Base-by-base conservation (phyloP, 2,329 filamentous ascomycete species). In the Alternaria postmessia region DNA sequence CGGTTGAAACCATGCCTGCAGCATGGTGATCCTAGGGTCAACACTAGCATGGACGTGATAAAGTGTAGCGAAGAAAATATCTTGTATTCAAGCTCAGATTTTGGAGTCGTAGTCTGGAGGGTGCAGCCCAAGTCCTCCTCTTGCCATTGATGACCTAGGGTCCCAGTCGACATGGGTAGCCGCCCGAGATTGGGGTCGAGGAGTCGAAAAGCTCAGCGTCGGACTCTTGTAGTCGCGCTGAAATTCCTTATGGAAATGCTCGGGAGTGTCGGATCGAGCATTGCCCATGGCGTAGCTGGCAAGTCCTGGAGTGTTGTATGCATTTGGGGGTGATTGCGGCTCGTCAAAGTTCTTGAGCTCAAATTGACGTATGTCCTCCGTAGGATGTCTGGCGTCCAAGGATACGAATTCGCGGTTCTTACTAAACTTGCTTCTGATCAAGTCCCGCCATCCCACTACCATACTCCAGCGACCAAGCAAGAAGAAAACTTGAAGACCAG, bases 381-480 rank as follows among this genome's bases (percentile, higher is more conserved):
- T 75, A 57, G 72, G 75, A 52, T 75, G 65, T 47, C 69, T 75
- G n/a, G 93, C 93, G 75, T 97, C 94, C 46, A 91, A 89, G 39
- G 92, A 96, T 65, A 97, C 91, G 71, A 97, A 98, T 77, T 98
- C 94, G 70, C 88, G 87, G 74, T 90, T 87, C 60, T 81, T 79
- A 66, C 79, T 82, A 61, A 81, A 75, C 54, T 82, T 80, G 36
- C 75, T 77, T 22, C 80, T 78, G 61, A 87, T 79, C 49, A 94
- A 80, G 26, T 96, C 89, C 42, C 83, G 68, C 95, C 95, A 99
- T 63, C 91, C 95, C 3, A 84, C 86, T 56, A 96, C 83, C 89
- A 98, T 96, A n/a, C 91, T 90, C 77, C 87, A 88, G 53, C 94
- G 90, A 38, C 91, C 90, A 32, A 97, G 87, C 59, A 98, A 87